Conservation (phyloP, 306 rosid species). For the Morella rubra region DNA sequence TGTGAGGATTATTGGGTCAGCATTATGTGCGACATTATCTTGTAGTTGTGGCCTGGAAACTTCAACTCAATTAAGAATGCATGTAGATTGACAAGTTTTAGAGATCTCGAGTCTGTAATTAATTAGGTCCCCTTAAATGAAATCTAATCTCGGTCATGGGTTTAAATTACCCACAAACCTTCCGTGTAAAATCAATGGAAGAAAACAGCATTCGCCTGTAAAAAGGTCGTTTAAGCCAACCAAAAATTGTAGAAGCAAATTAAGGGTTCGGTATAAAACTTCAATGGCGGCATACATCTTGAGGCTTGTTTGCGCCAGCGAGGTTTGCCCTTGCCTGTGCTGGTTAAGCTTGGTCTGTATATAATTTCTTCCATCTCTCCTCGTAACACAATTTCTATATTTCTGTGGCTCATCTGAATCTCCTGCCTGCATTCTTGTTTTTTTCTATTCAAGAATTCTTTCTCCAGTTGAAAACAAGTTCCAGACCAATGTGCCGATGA, state of each 20-base stretch:
- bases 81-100: no score
- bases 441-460: slow-evolving; percentile 61
- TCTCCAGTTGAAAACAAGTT: slow-evolving; percentile 86
- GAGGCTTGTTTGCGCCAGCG: background rate
- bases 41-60: background rate
- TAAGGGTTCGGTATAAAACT: slow-evolving; percentile 41
- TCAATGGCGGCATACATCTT: slow-evolving; percentile 2
- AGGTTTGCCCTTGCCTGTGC: slow-evolving; percentile 30
- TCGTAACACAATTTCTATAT: background rate
- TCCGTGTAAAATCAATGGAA: slow-evolving; percentile 30
- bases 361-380: slow-evolving; percentile 25
- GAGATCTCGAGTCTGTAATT: background rate
- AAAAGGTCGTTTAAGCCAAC: slow-evolving; percentile 32
- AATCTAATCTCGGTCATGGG: slow-evolving; percentile 32
- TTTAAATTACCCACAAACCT: slow-evolving; percentile 34
- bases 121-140: slow-evolving; percentile 9
- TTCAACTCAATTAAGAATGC: background rate
- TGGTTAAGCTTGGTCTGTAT: slow-evolving; percentile 18
- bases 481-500: slow-evolving; percentile 83
- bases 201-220: slow-evolving; percentile 27
- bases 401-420: slow-evolving; percentile 6
- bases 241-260: slow-evolving; percentile 30
- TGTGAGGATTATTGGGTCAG: background rate
- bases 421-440: slow-evolving; percentile 18
- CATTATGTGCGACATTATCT: background rate